Conservation (phyloP, 345 rosid species). For the Pelargonium nanum region DNA sequence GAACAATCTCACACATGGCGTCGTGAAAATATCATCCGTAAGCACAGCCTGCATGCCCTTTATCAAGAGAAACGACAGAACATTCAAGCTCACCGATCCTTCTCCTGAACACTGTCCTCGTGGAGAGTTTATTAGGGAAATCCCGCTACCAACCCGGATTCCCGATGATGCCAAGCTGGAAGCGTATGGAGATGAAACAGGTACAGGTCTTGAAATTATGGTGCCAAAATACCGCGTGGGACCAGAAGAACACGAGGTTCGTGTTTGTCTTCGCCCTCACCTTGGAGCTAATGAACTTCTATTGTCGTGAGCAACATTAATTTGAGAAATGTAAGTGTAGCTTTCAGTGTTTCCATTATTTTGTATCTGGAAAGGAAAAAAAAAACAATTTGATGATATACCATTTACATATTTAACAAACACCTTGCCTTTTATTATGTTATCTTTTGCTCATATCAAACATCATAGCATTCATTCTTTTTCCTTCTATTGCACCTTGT, state of each 20-base stretch:
- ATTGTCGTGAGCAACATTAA: slow-evolving; percentile 11
- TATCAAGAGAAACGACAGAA: slow-evolving; percentile 42
- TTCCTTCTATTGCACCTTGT: no score
- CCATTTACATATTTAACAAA: not conserved
- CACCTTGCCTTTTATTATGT: not conserved
- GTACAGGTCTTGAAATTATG: slow-evolving; percentile 42
- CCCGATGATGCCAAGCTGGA: slow-evolving; percentile 51
- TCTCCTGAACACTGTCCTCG: slow-evolving; percentile 56
- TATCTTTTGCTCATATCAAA: not conserved
- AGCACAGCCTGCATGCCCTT: slow-evolving; percentile 46
- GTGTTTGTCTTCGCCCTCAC: slow-evolving; percentile 40
- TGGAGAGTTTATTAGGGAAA: slow-evolving; percentile 47
- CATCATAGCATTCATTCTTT: not conserved
- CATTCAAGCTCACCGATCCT: slow-evolving; percentile 45
- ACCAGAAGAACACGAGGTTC: slow-evolving; percentile 51
- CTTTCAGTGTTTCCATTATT: not conserved
- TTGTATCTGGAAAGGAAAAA: not conserved
- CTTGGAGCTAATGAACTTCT: slow-evolving; percentile 16
- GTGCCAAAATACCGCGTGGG: slow-evolving; percentile 42
- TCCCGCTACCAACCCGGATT: slow-evolving; percentile 39
- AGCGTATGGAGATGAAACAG: slow-evolving; percentile 47
- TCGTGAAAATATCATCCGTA: slow-evolving; percentile 44
- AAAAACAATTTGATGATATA: not conserved
- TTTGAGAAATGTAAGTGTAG: slow-evolving; percentile 7
- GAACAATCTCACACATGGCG: slow-evolving; percentile 38